A percentile compares a stretch with the other conserved stretches of the same genome.
phyloP scores from a whole-genome alignment of 2,329 filamentous ascomycete species.

The Sporothrix pseudoabietina region DNA sequence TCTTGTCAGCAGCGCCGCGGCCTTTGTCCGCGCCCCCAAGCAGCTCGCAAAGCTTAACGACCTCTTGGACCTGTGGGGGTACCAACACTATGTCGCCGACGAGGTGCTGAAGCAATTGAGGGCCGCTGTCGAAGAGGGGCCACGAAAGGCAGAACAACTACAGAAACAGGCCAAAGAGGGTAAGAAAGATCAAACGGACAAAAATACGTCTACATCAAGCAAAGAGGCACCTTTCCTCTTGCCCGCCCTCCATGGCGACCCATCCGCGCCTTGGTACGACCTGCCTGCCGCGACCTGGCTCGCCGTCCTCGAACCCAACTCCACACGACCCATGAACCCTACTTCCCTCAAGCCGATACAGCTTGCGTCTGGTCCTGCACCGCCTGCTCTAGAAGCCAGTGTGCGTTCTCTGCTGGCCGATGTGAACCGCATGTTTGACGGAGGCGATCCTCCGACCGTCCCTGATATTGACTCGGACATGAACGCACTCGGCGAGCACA shows the following conservation, averaged over 20 bases:
- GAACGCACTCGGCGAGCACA: constrained; percentile 72
- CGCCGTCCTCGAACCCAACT: constrained; percentile 75
- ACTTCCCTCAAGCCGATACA: constrained; percentile 71
- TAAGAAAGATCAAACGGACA: constrained; percentile 37
- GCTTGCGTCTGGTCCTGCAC: constrained; percentile 67
- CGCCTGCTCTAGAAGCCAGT: constrained; percentile 64
- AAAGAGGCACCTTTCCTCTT: constrained; percentile 64
- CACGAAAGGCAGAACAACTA: constrained; percentile 37
- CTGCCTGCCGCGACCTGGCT: constrained; percentile 81
- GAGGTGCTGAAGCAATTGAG: constrained; percentile 61
- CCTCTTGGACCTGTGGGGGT: constrained; percentile 71
- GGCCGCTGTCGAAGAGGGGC: constrained; percentile 52
- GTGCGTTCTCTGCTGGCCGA: constrained; percentile 72
- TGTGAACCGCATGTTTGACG: constrained; percentile 65
- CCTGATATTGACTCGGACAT: constrained; percentile 61
- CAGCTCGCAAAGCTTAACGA: constrained; percentile 65
- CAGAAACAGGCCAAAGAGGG: constrained; percentile 34
- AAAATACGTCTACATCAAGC: constrained; percentile 8
- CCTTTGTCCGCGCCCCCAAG: constrained; percentile 63
- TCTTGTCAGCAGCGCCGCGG: constrained; percentile 62
- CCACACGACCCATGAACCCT: constrained; percentile 71
- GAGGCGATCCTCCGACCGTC: constrained; percentile 46
- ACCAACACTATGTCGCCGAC: constrained; percentile 60
- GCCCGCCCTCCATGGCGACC: constrained; percentile 76
- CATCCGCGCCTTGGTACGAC: constrained; percentile 74